Base-by-base conservation (phyloP, 2,329 filamentous ascomycete species). In the Alternaria ventricosa region DNA sequence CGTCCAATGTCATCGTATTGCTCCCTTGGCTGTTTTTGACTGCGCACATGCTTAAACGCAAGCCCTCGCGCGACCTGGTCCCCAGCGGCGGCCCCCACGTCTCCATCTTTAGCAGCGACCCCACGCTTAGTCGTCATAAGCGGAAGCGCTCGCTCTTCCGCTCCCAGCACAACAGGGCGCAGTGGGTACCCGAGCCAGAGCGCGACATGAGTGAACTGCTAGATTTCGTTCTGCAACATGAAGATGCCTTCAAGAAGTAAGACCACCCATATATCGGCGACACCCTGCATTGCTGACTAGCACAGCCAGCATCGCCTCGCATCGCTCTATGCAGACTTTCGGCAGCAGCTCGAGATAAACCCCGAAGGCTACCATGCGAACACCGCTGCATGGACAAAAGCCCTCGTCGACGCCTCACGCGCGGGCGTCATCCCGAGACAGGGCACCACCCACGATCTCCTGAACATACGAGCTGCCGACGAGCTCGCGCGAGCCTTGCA, bases 321-420 rank as follows among this genome's bases (percentile, higher is more conserved):
- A 12, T 94, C 93, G 6, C 88, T 97, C 49, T 97, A 96, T 82
- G 94, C 93, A 51, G 94, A 97, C 78, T 97, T 97, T 76, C 85
- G 88, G 41, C 81, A 88, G 6, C 93, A 95, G 70, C 87, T 87
- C 72, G 88, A 87, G 43, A 88, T 92, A 22, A 97, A 97, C 75
- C 92, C 93, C 1, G 93, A 96, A 78, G 93, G 93, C 73, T 97
- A 93, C 82, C 82, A 85, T 20, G 92, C 93, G 46, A 97, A 97
- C 78, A 84, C 93, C 45, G 82, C 86, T 7, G 92, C 93, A 56
- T 97, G 94, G 94, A 88, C 90, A 61, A 87, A 87, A 43, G 93
- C 89, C 3, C 85, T 97, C 45, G 86, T 88, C n/a, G 84, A 87
- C 55, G 91, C 93, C 1, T 85, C 90, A 0, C 84, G 88, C 65